Percentiles rank a stretch among this genome's conserved stretches.
Evolutionary conservation across 2,329 filamentous ascomycete species (phyloP).

Genomic region (Cladophialophora immunda): DNA sequence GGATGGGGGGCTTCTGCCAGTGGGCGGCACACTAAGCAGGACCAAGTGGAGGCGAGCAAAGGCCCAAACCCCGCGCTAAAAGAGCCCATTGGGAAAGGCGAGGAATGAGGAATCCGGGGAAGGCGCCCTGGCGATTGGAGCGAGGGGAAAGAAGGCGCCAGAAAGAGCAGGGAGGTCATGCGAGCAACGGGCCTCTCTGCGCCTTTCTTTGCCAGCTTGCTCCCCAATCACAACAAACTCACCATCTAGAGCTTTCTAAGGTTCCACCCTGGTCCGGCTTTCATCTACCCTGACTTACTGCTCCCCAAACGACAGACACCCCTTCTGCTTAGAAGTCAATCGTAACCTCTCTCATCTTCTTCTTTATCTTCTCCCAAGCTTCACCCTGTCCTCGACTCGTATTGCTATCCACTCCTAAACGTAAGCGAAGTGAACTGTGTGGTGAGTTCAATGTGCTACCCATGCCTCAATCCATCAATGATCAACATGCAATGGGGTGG

Average conservation of each 20-base stretch:
- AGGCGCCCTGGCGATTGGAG: conserved; percentile 31
- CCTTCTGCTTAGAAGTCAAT: conserved; percentile 28
- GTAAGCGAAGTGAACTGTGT: conserved; percentile 25
- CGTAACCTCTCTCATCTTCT: conserved; percentile 21
- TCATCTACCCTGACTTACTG: conserved; percentile 14
- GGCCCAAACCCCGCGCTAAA: conserved; percentile 33
- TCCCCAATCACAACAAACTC: conserved; percentile 18
- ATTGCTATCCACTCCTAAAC: background rate
- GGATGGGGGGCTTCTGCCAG: conserved; percentile 5
- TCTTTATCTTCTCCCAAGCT: conserved; percentile 1
- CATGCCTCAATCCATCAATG: conserved; percentile 14
- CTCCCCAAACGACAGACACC: conserved; percentile 3
- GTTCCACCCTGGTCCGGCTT: conserved; percentile 14
- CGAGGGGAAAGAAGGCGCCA: conserved; percentile 30
- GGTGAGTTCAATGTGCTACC: conserved; percentile 26
- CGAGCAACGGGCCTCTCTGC: conserved; percentile 26
- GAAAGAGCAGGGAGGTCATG: conserved; percentile 33
- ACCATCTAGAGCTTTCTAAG: conserved; percentile 25
- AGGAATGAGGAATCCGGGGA: conserved; percentile 35
- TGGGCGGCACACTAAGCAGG: background rate
- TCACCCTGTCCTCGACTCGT: conserved; percentile 13
- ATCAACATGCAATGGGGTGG: conserved; percentile 26
- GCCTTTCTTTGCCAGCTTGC: conserved; percentile 8
- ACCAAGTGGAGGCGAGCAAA: conserved; percentile 9
- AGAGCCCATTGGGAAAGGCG: conserved; percentile 15